These are phyloP conservation scores for Metarhizium sp. DNA, from an alignment of 2,329 filamentous ascomycete genomes.

Conservation along the genomic window DNA sequence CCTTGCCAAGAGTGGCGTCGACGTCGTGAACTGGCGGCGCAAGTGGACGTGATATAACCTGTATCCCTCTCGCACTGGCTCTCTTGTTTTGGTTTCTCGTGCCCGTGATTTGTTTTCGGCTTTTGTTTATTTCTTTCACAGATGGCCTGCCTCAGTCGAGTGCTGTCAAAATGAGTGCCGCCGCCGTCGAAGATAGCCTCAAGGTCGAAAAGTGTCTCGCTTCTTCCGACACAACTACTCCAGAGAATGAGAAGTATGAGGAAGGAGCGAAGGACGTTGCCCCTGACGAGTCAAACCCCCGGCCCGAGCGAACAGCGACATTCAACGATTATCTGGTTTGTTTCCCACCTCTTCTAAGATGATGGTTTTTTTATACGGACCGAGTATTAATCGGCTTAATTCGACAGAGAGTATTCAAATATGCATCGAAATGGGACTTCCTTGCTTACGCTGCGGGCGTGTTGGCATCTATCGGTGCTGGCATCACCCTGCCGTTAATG, in stretches of 20 bases:
- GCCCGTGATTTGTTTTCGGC: not conserved
- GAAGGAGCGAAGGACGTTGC: not conserved
- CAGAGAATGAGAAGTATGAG: not conserved
- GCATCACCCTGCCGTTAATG: constrained; percentile 48
- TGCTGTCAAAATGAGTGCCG: not conserved
- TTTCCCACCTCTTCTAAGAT: not conserved
- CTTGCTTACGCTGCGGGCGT: constrained; percentile 36
- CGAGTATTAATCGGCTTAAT: not conserved
- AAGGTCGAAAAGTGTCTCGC: not conserved
- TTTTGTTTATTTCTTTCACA: not conserved
- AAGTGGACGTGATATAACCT: not conserved
- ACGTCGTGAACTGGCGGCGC: not conserved
- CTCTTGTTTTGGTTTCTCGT: not conserved
- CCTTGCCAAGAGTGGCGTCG: not conserved
- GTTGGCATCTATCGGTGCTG: constrained; percentile 41
- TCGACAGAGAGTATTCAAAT: constrained; percentile 39
- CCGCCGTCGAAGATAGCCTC: not conserved
- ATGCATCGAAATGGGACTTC: constrained; percentile 44
- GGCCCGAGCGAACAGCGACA: constrained; percentile 29
- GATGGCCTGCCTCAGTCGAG: not conserved
- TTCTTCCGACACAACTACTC: not conserved
- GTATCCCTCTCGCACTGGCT: not conserved
- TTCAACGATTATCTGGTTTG: constrained; percentile 34
- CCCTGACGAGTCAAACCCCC: not conserved
- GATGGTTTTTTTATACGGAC: not conserved